These are phyloP conservation scores for Zygotorulaspora danielsina DNA, from an alignment of 805 yeast species.

Conservation along the genomic window DNA sequence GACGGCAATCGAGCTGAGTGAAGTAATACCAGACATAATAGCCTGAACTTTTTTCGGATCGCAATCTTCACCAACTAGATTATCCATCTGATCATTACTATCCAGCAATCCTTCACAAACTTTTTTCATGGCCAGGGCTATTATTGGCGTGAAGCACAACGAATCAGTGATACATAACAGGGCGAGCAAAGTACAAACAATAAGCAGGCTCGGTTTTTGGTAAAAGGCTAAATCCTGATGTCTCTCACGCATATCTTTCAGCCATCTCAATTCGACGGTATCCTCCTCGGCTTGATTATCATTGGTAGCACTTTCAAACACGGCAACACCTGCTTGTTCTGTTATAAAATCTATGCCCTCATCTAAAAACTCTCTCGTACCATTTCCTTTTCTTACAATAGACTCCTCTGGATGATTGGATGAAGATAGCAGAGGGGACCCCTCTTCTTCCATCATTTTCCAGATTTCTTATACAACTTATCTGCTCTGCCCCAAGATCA, in stretches of 20 bases:
- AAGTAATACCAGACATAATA: constrained; percentile 46
- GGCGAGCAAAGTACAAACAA: constrained; percentile 44
- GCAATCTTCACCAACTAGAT: constrained; percentile 27
- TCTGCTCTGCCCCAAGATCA: too few species aligned
- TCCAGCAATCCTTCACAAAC: constrained; percentile 40
- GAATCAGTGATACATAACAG: constrained; percentile 42
- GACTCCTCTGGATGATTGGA: not conserved
- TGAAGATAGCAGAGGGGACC: constrained; percentile 4
- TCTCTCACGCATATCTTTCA: constrained; percentile 44
- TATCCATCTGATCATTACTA: constrained; percentile 15
- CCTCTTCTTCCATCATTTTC: constrained; percentile 6
- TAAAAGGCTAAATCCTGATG: constrained; percentile 49
- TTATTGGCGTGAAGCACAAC: constrained; percentile 39
- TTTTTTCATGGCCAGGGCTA: constrained; percentile 37
- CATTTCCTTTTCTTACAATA: not conserved
- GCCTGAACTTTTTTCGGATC: constrained; percentile 41
- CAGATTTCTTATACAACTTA: too few species aligned
- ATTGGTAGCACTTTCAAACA: constrained; percentile 13
- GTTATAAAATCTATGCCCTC: constrained; percentile 23
- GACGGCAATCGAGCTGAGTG: constrained; percentile 39
- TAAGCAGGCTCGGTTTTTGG: constrained; percentile 51
- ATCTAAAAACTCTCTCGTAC: constrained; percentile 7
- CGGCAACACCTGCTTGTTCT: constrained; percentile 21
- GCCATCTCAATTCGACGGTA: constrained; percentile 36
- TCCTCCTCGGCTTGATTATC: constrained; percentile 12